Conservation (phyloP, 805 yeast genomes). For the Lipomyces yamadae region DNA sequence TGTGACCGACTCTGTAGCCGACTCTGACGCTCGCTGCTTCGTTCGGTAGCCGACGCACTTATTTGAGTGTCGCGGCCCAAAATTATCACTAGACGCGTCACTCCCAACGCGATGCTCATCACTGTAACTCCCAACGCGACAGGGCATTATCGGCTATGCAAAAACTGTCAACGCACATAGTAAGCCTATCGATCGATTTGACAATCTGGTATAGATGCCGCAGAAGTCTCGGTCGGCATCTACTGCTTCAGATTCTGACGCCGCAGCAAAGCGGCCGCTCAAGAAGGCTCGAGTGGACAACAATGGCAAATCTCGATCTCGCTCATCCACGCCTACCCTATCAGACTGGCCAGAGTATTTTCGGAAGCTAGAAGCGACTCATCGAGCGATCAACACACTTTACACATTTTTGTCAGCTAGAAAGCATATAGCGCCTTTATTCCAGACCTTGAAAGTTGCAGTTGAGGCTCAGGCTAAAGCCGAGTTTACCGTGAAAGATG, state of each 20-base stretch:
- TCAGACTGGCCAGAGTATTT: constrained; percentile 18
- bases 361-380: constrained; percentile 12
- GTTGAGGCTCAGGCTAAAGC: constrained; percentile 57
- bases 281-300: not conserved
- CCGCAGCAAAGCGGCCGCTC: not conserved
- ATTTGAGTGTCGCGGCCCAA: not conserved
- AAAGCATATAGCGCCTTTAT: constrained; percentile 63
- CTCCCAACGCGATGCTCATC: no score
- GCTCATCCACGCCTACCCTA: not conserved
- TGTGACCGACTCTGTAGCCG: no score
- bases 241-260: not conserved
- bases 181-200: not conserved
- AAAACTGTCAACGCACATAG: not conserved
- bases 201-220: not conserved
- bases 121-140: not conserved
- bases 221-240: not conserved
- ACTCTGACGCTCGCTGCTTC: no score
- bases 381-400: constrained; percentile 49
- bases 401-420: constrained; percentile 66
- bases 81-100: not conserved
- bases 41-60: not conserved
- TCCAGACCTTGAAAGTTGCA: constrained; percentile 57
- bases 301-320: not conserved
- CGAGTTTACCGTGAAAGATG: constrained; percentile 20
- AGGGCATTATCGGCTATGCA: not conserved